Base-by-base conservation (phyloP, 179 eudicot species). In the Actinidia arguta region DNA sequence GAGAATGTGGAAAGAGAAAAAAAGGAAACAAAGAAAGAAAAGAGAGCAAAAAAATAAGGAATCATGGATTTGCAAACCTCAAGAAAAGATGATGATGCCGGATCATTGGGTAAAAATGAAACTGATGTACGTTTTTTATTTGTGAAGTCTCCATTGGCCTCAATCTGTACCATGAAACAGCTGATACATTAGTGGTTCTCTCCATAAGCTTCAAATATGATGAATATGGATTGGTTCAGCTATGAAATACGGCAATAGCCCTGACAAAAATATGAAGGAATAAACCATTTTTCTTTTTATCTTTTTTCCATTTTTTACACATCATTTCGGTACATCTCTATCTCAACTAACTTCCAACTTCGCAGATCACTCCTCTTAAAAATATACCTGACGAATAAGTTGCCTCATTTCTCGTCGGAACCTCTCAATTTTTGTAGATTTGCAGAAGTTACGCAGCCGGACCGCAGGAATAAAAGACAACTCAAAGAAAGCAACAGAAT, bases 401-500 rank as follows among this genome's bases (percentile, higher is more conserved):
- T 92, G 89, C 92, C 86, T 92, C 85, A 89, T 88, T 69, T 95
- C 98, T 74, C 92, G 90, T 61, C 94, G 92, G 67, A 96, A 96
- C 87, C 99, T 93, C 55, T 95, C 98, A 82, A 96, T 88, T 86
- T 94, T 95, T 61, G 99, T 93, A 64, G 88, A 86, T 88, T 96
- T 96, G 88, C 94, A 89, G 84, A 96, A 96, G 82, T 80, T 90
- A 51, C 98, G 96, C 83, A 95, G 78, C 76, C 99, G 89, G 59
- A 90, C 92, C 39, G 83, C 81, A 73, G 99, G 99, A 78, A 93
- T 87, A 82, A 90, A 95, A 71, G 99, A 96, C 78, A 95, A 81
- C 85, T 96, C 99, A 85, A 88, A 89, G 92, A 94, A 95, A 78
- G 97, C 93, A 85, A 92, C 90, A 76, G 98, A 96, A 78, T 91